phyloP scores from a whole-genome alignment of 2,329 filamentous ascomycete genomes.

The Bisporella sp. region DNA sequence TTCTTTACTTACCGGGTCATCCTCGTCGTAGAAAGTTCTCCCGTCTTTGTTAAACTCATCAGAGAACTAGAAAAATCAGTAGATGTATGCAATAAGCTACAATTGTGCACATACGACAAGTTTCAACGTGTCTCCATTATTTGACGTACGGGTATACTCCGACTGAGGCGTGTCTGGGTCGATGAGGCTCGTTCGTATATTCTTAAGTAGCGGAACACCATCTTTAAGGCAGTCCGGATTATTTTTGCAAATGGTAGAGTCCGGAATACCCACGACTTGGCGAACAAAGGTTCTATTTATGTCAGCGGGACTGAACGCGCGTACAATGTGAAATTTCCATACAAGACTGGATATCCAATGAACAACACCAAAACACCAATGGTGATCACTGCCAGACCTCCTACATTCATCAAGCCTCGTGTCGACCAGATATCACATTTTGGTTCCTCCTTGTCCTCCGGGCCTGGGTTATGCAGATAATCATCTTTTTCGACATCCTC shows the following conservation, averaged over 20 bases:
- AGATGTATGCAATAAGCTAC: not conserved
- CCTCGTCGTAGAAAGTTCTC: constrained; percentile 63
- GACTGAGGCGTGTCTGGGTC: constrained; percentile 60
- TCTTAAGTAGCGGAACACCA: constrained; percentile 43
- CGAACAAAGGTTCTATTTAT: no score
- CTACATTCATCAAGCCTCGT: constrained; percentile 57
- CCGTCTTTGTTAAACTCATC: constrained; percentile 65
- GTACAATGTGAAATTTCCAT: constrained; percentile 28
- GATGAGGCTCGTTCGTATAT: constrained; percentile 53
- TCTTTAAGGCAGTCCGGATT: constrained; percentile 30
- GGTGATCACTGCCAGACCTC: constrained; percentile 52
- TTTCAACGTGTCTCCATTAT: constrained; percentile 53
- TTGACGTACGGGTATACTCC: constrained; percentile 46
- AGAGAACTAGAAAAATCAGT: constrained; percentile 43
- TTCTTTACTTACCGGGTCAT: constrained; percentile 42
- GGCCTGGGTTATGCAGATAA: constrained; percentile 63
- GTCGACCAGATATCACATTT: constrained; percentile 60
- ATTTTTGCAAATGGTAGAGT: no score
- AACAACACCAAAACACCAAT: constrained; percentile 58
- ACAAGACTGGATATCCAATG: constrained; percentile 65
- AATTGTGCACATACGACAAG: constrained; percentile 45
- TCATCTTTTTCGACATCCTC: constrained; percentile 71
- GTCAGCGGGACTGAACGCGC: no score
- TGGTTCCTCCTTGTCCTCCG: constrained; percentile 51
- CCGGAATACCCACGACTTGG: no score